Evolutionary conservation across 805 yeast species (phyloP), one percentile per base, ranked within the genome.

Genomic region (Yarrowia hollandica): DNA sequence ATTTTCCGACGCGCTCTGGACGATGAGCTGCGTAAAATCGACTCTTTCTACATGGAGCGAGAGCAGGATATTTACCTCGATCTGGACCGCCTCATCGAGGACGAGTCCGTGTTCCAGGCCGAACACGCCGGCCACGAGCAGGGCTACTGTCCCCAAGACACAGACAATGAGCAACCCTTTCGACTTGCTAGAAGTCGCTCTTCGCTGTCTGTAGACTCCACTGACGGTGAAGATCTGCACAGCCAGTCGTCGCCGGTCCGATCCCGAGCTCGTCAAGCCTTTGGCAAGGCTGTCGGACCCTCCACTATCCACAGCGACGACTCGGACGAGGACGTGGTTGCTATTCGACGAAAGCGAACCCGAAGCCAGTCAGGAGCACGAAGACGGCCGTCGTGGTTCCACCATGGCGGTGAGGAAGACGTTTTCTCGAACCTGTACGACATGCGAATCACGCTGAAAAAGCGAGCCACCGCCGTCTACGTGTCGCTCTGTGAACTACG

Each of bases 401-500:
- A 52, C 44, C 58, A 52, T 15, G 44, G 34, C 14, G 41, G 48
- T 4, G 62, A 55, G 23, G 61, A 48, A 2, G 62, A 61, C 31
- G 55, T 30, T 8, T 39, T 37, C 31, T 38, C 54, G 41, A 38
- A 33, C 37, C 39, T 38, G 23, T 38, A 50, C 37, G 60, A 57
- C 25, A 23, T 77, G 61, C 75, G 77, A 62, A 82, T 86, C 62
- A 83, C 88, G 8, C 76, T 88, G 64, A 86, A 84, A 71, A 84
- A 84, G 66, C 75, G 90, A 61, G 70, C 86, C 8, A 77, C 83
- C 39, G 79, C 85, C 3, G 72, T 83, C 38, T 92, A 83, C 74
- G 92, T 92, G 3, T 75, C 81, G 16, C 74, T 90, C 18, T 85
- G 91, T 7, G 98, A 92, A 71, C 77, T 92, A 64, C 83, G 86